Percentiles rank a stretch among this genome's conserved stretches.
Evolutionary conservation across 352 stramenopile species (phyloP).

Genomic region (Saprolegnia diclina): DNA sequence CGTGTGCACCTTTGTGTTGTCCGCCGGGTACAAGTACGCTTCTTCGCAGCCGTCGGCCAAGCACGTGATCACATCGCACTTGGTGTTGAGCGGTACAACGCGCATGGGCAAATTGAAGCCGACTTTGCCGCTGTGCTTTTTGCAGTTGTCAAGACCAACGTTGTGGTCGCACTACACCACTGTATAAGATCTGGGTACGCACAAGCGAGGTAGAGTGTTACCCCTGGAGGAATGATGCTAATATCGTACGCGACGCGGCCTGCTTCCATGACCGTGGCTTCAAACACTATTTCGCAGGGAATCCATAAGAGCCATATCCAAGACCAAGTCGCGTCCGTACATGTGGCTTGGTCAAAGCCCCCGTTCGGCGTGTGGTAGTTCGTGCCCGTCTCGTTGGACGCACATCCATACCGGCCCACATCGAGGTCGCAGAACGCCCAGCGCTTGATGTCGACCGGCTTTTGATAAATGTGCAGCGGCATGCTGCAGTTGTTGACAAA

Average conservation of each 20-base stretch:
- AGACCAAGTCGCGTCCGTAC: background rate
- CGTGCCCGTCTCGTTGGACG: background rate
- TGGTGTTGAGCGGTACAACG: conserved; percentile 43
- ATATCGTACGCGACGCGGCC: conserved; percentile 5
- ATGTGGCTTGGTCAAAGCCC: conserved; percentile 14
- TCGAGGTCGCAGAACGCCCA: conserved; percentile 2
- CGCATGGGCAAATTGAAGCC: conserved; percentile 70
- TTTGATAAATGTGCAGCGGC: conserved; percentile 20
- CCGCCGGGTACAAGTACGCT: conserved; percentile 52
- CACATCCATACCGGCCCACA: background rate
- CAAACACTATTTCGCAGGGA: conserved; percentile 15
- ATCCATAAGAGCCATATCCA: background rate
- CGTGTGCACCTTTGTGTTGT: conserved; percentile 56
- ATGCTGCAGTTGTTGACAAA: conserved; percentile 21
- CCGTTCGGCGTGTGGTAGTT: conserved; percentile 3
- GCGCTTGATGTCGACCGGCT: background rate
- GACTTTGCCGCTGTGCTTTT: conserved; percentile 40
- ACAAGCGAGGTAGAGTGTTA: background rate
- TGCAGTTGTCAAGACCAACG: background rate
- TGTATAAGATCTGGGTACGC: background rate
- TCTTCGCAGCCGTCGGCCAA: conserved; percentile 47
- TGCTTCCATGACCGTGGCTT: background rate
- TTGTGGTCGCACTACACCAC: background rate
- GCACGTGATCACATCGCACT: conserved; percentile 44
- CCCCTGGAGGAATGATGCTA: conserved; percentile 22